Evolutionary conservation across 805 yeast genomes (phyloP), one percentile per base, ranked within the genome.

Genomic region (Saturnispora quitensis): DNA sequence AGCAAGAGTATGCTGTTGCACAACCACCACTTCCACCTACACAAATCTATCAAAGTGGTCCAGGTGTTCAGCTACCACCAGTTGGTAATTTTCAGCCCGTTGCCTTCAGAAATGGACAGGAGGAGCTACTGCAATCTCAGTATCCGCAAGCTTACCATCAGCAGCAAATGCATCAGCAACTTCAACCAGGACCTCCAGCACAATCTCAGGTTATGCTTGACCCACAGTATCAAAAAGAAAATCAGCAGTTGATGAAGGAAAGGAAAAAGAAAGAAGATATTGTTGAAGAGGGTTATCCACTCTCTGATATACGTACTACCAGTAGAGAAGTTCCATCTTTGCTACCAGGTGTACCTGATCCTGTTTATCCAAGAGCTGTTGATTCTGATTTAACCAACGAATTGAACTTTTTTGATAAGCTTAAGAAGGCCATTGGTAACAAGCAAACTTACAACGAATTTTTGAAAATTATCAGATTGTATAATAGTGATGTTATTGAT

Each of bases 391-490:
- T 89, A 50, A 77, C 82, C 55, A 96, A 89, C 61, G 99, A 93
- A 67, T 80, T 93, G 38, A 76, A 82, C 7, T 93, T 93, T 65
- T 93, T 93, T 62, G 98, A 93, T 66, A 85, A 84, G 63, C 96
- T 88, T 34, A 91, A 91, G 70, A 87, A 86, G 64, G 82, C 82
- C 6, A 82, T 93, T 61, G 89, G 89, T 20, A 89, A 87, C 66
- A 90, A 89, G 64, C 95, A 86, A 66, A 79, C 89, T 12, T 93
- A 93, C 68, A 86, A 86, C 59, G 99, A 93, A 70, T 93, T 93
- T 66, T 73, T 93, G 65, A 95, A 95, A 66, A 75, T 91, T 52
- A 71, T 93, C 58, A 89, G 91, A 60, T 72, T 93, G 60, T 93
- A 81, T 62, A 85, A 96, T 2, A 96, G 90, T 64, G 96, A 89